Percentiles rank a stretch among this genome's conserved stretches.
Conservation (phyloP, 1,139 yeast genomes). For the Torulaspora globosa region DNA sequence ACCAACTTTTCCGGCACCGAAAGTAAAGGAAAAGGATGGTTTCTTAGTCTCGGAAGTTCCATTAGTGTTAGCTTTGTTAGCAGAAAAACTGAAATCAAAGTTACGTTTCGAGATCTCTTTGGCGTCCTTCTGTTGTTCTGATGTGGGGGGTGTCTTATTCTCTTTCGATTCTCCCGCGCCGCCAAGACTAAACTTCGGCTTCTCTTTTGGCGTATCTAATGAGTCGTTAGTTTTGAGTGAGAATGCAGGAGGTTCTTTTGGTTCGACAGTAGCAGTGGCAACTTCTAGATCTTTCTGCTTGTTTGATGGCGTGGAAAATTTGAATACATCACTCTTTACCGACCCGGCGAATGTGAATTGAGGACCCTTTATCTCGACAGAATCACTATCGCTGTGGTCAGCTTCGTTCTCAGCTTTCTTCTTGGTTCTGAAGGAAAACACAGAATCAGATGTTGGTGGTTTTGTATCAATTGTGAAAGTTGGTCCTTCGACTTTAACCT, state of each 20-base stretch:
- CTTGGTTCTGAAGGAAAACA: constrained; percentile 54
- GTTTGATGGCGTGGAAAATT: constrained; percentile 33
- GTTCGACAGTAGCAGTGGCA: constrained; percentile 4
- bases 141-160: constrained; percentile 10
- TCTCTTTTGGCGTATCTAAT: constrained; percentile 1
- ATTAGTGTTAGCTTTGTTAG: constrained; percentile 10
- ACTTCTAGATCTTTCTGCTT: constrained; percentile 14
- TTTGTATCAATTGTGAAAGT: constrained; percentile 49
- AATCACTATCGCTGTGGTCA: constrained; percentile 51
- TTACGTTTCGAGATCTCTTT: constrained; percentile 19
- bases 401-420: constrained; percentile 43
- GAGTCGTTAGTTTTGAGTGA: constrained; percentile 12
- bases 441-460: constrained; percentile 55
- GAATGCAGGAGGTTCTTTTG: constrained; percentile 21
- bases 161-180: constrained; percentile 4
- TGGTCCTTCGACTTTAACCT: constrained; percentile 62
- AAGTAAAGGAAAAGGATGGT: constrained; percentile 26
- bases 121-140: constrained; percentile 9
- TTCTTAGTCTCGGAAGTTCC: constrained; percentile 9
- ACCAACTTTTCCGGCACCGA: constrained; percentile 7
- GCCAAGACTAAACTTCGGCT: constrained; percentile 26
- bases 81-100: constrained; percentile 34
- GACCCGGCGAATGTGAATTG: constrained; percentile 51
- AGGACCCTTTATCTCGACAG: constrained; percentile 56
- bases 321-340: constrained; percentile 49